phyloP scores from a whole-genome alignment of 805 yeast species.

The Candida verbasci region DNA sequence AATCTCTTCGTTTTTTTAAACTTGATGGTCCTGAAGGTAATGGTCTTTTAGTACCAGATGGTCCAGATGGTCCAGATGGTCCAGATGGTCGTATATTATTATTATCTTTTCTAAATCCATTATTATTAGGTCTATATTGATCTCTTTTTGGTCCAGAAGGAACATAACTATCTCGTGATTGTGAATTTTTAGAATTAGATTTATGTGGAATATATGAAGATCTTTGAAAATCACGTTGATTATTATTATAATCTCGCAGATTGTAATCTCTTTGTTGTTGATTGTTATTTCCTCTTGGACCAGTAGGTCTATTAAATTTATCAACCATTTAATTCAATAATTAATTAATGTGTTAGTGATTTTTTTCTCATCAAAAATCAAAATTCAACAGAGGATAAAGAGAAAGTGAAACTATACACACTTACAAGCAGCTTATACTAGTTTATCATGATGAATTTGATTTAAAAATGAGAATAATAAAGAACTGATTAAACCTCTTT shows the following conservation, averaged over 20 bases:
- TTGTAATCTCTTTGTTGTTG: slow-evolving; percentile 8
- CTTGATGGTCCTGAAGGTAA: slow-evolving; percentile 20
- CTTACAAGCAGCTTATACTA: too few relatives aligned
- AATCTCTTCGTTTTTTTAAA: slow-evolving; percentile 9
- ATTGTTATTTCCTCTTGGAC: slow-evolving; percentile 15
- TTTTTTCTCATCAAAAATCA: too few relatives aligned
- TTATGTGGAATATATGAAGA: slow-evolving; percentile 1
- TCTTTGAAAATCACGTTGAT: slow-evolving; percentile 7
- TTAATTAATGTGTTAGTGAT: too few relatives aligned
- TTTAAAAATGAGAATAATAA: too few relatives aligned
- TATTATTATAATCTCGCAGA: slow-evolving; percentile 1
- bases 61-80: not conserved
- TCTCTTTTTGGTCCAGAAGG: slow-evolving; percentile 18
- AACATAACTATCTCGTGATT: slow-evolving; percentile 11
- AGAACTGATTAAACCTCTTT: too few relatives aligned
- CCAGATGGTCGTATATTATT: too few relatives aligned
- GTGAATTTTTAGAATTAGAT: too few relatives aligned
- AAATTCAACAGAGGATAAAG: too few relatives aligned
- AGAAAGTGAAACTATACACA: too few relatives aligned
- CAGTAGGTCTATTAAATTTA: slow-evolving; percentile 28
- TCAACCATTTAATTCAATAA: too few relatives aligned
- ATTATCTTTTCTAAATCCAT: too few relatives aligned
- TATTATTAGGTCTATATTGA: slow-evolving; percentile 14
- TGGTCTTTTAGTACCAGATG: not conserved
- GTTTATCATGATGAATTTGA: too few relatives aligned